Evolutionary conservation across 768 basidiomycete genomes (phyloP).

Genomic region (Lentinula aciculospora): DNA sequence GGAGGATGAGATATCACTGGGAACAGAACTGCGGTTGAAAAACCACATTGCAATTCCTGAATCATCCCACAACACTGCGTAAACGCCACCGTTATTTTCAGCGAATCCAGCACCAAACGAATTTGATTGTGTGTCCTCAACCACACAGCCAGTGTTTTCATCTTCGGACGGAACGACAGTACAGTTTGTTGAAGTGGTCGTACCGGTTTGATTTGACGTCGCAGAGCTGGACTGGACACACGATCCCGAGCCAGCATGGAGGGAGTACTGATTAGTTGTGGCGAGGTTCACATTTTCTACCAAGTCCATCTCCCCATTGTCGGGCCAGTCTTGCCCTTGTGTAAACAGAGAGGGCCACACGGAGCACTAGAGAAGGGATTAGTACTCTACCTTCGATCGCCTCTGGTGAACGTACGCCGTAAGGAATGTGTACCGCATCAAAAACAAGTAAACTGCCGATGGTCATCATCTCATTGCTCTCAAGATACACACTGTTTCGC

Average conservation of each 20-base stretch:
- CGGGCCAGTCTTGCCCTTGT: conserved; percentile 9
- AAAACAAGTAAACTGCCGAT: conserved; percentile 14
- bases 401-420: conserved; percentile 9
- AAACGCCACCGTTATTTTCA: not conserved
- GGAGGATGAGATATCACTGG: not conserved
- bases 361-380: not conserved
- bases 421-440: conserved; percentile 15
- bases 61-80: not conserved
- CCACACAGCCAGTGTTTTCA: not conserved
- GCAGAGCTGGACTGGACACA: not conserved
- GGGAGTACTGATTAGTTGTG: conserved; percentile 2
- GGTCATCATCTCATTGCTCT: conserved; percentile 8
- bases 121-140: not conserved
- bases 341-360: conserved; percentile 7
- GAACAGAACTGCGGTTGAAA: not conserved
- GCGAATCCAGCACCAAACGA: not conserved
- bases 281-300: conserved; percentile 10
- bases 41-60: conserved; percentile 4
- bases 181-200: not conserved
- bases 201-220: not conserved
- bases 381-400: not conserved
- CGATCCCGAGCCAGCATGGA: not conserved
- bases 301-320: conserved; percentile 9
- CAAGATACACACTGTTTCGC: conserved; percentile 12
- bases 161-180: not conserved